Conservation (phyloP, 257 asterid genomes). For the Rauvolfia tetraphylla region DNA sequence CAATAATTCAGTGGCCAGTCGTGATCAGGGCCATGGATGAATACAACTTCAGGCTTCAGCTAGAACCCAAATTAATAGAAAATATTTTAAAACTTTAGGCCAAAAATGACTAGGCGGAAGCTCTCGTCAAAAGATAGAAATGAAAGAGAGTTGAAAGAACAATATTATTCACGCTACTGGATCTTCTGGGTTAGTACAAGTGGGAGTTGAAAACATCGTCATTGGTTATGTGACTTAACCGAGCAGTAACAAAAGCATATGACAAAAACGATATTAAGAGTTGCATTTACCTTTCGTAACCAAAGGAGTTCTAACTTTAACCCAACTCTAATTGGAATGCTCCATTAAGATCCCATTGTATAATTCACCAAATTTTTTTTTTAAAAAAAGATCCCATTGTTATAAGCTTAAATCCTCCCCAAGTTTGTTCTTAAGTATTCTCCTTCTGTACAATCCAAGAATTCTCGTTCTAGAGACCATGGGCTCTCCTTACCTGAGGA, state of each 20-base stretch:
- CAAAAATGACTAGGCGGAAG: not conserved
- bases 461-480: too few species aligned
- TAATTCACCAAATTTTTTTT: too few species aligned
- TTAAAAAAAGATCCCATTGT: too few species aligned
- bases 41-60: not conserved
- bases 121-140: not conserved
- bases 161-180: not conserved
- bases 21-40: not conserved
- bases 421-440: too few species aligned
- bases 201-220: not conserved
- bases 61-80: not conserved
- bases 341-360: not conserved
- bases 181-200: not conserved
- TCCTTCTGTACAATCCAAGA: too few species aligned
- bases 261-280: not conserved
- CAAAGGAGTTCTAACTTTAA: not conserved
- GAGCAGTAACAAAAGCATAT: not conserved
- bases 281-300: too few species aligned
- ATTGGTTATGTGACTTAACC: not conserved
- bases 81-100: not conserved
- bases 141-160: not conserved
- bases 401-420: too few species aligned
- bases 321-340: not conserved
- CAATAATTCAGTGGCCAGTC: slow-evolving; percentile 2
- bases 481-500: too few species aligned